phyloP scores from a whole-genome alignment of 768 basidiomycete species.

The Kwoniella mangroviensis region DNA sequence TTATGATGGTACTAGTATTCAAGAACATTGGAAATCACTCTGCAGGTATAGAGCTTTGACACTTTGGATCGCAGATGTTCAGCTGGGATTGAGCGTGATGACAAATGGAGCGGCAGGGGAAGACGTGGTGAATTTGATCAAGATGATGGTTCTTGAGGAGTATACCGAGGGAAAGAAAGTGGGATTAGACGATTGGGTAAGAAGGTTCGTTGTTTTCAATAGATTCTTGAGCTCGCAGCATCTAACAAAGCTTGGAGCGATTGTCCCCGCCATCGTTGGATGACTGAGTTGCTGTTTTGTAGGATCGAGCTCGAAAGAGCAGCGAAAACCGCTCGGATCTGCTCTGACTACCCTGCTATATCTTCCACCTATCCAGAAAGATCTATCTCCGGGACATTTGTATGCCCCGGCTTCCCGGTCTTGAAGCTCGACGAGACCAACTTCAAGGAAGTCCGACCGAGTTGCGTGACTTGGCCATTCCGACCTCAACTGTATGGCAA shows the following conservation, averaged over 20 bases:
- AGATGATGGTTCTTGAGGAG: not conserved
- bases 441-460: not conserved
- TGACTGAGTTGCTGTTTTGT: too few species aligned
- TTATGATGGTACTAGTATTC: not conserved
- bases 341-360: not conserved
- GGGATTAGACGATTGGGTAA: not conserved
- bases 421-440: not conserved
- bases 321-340: not conserved
- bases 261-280: too few species aligned
- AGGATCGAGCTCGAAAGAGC: not conserved
- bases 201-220: not conserved
- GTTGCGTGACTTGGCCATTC: not conserved
- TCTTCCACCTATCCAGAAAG: not conserved
- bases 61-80: not conserved
- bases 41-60: not conserved
- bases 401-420: not conserved
- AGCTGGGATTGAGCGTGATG: not conserved
- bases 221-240: not conserved
- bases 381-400: not conserved
- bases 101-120: not conserved
- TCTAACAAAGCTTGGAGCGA: too few species aligned
- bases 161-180: not conserved
- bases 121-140: not conserved
- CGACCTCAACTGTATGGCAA: conserved; percentile 1
- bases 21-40: not conserved